Conservation (phyloP, 139 green algal species). For the Chlorokybus atmophyticus region DNA sequence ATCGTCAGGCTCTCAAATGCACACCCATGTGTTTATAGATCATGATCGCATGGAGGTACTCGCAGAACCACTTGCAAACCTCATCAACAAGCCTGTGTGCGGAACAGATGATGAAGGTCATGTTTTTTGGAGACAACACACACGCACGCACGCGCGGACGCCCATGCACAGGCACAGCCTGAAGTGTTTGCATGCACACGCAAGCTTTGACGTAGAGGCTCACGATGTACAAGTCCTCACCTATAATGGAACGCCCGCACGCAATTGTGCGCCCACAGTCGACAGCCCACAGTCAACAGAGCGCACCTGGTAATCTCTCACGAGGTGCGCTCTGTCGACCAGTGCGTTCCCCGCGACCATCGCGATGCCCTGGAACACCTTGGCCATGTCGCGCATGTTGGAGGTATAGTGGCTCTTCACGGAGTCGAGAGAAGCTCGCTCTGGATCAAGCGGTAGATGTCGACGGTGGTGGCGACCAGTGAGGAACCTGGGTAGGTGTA, state of each 20-base stretch:
- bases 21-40: conserved; percentile 30
- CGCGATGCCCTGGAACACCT: conserved; percentile 43
- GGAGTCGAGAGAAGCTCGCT: conserved; percentile 40
- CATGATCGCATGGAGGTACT: conserved; percentile 25
- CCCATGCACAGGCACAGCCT: no score
- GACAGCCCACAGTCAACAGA: no score
- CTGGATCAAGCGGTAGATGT: conserved; percentile 31
- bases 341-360: conserved; percentile 36
- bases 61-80: conserved; percentile 46
- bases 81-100: conserved; percentile 50
- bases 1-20: conserved; percentile 35
- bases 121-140: no score
- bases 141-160: no score
- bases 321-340: conserved; percentile 28
- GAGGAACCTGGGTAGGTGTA: neutral
- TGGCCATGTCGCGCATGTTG: conserved; percentile 66
- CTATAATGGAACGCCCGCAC: conserved; percentile 55
- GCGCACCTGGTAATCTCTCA: no score
- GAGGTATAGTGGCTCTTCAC: conserved; percentile 64
- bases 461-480: conserved; percentile 26
- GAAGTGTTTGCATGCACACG: no score
- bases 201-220: no score
- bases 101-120: no score
- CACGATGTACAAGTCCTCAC: no score
- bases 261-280: conserved; percentile 54